Percentiles rank a stretch among this genome's conserved stretches.
These are phyloP conservation scores for Knoxia roxburghii DNA, from an alignment of 257 asterid genomes.

Conservation along the genomic window DNA sequence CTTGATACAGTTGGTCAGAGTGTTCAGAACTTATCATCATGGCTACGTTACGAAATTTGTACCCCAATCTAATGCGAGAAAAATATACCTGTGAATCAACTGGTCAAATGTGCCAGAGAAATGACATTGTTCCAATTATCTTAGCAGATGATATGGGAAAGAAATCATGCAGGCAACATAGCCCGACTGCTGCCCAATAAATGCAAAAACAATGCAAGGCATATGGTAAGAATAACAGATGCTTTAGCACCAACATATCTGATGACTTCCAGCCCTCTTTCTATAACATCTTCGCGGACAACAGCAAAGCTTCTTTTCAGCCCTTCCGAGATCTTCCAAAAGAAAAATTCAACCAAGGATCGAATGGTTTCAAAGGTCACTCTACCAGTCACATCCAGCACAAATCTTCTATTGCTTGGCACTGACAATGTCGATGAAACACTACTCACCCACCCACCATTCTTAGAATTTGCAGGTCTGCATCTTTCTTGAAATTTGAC, in stretches of 20 bases:
- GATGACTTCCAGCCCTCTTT: slow-evolving; percentile 69
- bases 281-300: slow-evolving; percentile 57
- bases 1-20: neutral
- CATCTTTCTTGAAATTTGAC: slow-evolving; percentile 25
- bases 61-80: neutral
- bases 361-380: slow-evolving; percentile 84
- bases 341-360: slow-evolving; percentile 56
- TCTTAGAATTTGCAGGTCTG: slow-evolving; percentile 33
- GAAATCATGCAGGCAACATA: slow-evolving; percentile 52
- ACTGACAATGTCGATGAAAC: slow-evolving; percentile 78
- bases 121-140: slow-evolving; percentile 6
- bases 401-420: slow-evolving; percentile 73
- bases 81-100: neutral
- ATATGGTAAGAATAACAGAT: slow-evolving; percentile 62
- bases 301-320: slow-evolving; percentile 54
- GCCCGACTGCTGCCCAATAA: slow-evolving; percentile 49
- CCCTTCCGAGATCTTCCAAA: slow-evolving; percentile 55
- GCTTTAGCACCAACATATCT: slow-evolving; percentile 77
- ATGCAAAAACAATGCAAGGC: slow-evolving; percentile 62
- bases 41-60: neutral
- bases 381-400: slow-evolving; percentile 88
- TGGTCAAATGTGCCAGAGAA: neutral
- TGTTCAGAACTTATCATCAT: neutral
- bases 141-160: slow-evolving; percentile 2
- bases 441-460: slow-evolving; percentile 63